phyloP scores from a whole-genome alignment of 345 rosid genomes.

The Atalantia buxifolia region DNA sequence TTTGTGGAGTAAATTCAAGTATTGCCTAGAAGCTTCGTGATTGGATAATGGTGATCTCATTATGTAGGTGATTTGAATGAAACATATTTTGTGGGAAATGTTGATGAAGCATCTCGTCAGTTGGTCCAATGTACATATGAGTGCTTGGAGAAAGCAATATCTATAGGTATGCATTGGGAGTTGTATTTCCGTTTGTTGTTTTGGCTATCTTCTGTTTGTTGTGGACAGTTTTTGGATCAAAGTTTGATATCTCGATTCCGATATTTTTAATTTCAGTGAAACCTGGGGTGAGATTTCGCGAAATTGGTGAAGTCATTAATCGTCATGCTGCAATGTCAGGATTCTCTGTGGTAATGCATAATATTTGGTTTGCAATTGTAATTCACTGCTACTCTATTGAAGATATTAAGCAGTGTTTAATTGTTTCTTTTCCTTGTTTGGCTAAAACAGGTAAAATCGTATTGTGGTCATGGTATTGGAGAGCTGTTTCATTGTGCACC shows the following conservation, averaged over 20 bases:
- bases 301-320: conserved; percentile 83
- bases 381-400: neutral
- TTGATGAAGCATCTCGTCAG: conserved; percentile 81
- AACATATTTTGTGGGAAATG: conserved; percentile 94
- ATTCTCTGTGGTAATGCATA: conserved; percentile 77
- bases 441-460: conserved; percentile 73
- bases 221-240: neutral
- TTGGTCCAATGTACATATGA: conserved; percentile 85
- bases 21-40: neutral
- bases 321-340: conserved; percentile 96
- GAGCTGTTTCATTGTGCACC: conserved; percentile 99
- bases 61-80: conserved; percentile 89
- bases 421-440: neutral
- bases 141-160: conserved; percentile 91
- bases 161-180: conserved; percentile 52
- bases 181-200: neutral
- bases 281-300: conserved; percentile 94
- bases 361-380: neutral
- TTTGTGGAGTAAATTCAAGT: neutral
- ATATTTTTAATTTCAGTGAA: conserved; percentile 49
- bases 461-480: conserved; percentile 96
- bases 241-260: conserved; percentile 6
- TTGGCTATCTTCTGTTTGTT: neutral
- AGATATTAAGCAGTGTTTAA: neutral
- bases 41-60: conserved; percentile 10